phyloP scores from a whole-genome alignment of 1,139 yeast genomes.

The Suhomyces ambrosiae region DNA sequence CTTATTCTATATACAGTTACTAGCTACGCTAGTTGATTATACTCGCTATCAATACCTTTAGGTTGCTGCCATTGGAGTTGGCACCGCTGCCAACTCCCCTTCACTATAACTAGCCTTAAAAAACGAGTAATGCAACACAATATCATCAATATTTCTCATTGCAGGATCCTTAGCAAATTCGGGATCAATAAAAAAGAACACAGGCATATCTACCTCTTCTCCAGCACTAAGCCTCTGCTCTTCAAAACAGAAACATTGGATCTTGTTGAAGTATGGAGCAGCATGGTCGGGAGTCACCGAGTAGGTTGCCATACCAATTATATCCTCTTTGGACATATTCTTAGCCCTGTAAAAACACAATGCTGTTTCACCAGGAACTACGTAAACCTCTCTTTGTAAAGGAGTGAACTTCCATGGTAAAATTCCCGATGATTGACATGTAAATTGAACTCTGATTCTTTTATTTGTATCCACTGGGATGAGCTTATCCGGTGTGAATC shows the following conservation, averaged over 20 bases:
- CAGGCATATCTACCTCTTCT: constrained; percentile 99
- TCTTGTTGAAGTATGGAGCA: constrained; percentile 93
- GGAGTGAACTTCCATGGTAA: constrained; percentile 97
- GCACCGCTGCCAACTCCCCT: constrained; percentile 48
- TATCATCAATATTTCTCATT: constrained; percentile 88
- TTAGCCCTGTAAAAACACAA: constrained; percentile 93
- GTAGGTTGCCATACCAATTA: constrained; percentile 97
- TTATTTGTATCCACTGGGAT: constrained; percentile 86
- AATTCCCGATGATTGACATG: constrained; percentile 88
- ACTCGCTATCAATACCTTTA: too few species aligned
- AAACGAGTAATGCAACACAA: constrained; percentile 89
- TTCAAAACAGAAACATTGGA: constrained; percentile 97
- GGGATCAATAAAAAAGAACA: constrained; percentile 96
- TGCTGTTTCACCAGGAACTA: constrained; percentile 98
- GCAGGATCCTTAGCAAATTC: constrained; percentile 94
- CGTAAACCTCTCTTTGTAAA: constrained; percentile 88
- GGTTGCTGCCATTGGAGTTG: constrained; percentile 14
- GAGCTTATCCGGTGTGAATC: constrained; percentile 84
- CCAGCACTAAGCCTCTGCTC: constrained; percentile 93
- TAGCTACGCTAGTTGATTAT: too few species aligned
- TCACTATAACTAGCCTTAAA: constrained; percentile 65
- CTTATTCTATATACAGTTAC: too few species aligned
- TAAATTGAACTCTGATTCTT: constrained; percentile 79
- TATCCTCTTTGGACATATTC: constrained; percentile 82
- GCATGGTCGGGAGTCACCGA: constrained; percentile 96